phyloP scores from a whole-genome alignment of 495 filamentous ascomycete species.

The Cairneyella variabilis region DNA sequence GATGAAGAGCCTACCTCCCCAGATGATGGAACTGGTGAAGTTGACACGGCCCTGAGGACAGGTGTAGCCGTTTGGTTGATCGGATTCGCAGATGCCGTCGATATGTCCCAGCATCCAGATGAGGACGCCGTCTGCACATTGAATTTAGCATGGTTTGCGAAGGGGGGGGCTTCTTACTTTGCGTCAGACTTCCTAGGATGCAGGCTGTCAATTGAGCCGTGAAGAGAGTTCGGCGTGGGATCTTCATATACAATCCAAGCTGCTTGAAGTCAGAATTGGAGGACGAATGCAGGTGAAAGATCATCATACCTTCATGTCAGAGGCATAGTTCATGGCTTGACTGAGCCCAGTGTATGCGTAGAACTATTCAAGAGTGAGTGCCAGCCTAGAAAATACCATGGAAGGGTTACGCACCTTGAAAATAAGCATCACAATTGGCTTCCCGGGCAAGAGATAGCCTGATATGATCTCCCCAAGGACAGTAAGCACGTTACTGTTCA shows the following conservation, averaged over 20 bases:
- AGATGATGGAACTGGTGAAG: slow-evolving; percentile 66
- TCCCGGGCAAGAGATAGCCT: slow-evolving; percentile 65
- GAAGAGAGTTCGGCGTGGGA: slow-evolving; percentile 51
- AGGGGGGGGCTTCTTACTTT: slow-evolving; percentile 42
- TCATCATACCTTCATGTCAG: too few species aligned
- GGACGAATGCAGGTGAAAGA: too few species aligned
- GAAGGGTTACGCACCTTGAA: slow-evolving; percentile 61
- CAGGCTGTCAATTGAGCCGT: slow-evolving; percentile 58
- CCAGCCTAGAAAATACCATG: slow-evolving; percentile 53
- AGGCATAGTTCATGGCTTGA: slow-evolving; percentile 53
- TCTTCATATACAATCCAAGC: too few species aligned
- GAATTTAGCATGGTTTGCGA: slow-evolving; percentile 60
- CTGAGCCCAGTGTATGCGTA: too few species aligned
- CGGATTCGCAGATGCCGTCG: slow-evolving; percentile 52
- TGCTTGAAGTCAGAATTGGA: too few species aligned
- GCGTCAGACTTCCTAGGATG: too few species aligned
- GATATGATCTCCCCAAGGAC: slow-evolving; percentile 68
- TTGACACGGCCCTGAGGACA: slow-evolving; percentile 65
- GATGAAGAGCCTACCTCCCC: too few species aligned
- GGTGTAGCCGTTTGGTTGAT: slow-evolving; percentile 59
- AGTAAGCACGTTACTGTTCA: too few species aligned
- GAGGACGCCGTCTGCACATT: slow-evolving; percentile 58
- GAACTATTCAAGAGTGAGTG: too few species aligned
- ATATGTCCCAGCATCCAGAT: slow-evolving; percentile 63
- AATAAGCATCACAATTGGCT: slow-evolving; percentile 64